phyloP scores from a whole-genome alignment of 116 monocot species.

The Posidonia oceanica region DNA sequence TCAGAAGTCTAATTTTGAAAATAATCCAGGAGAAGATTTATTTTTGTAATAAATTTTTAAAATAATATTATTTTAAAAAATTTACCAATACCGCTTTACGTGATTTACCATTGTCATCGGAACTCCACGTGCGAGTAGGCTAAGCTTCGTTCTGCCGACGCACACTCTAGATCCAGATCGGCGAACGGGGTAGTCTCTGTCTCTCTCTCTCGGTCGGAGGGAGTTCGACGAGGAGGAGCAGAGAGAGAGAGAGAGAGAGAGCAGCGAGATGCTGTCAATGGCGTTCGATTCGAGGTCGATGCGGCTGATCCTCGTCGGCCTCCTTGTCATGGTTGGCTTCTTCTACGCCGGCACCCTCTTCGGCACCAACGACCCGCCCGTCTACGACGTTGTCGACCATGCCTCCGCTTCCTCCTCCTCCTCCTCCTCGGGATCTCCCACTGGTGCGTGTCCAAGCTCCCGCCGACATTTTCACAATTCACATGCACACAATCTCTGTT shows the following conservation, averaged over 20 bases:
- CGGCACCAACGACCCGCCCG: constrained; percentile 20
- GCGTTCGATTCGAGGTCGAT: constrained; percentile 39
- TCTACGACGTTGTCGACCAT: constrained; percentile 10
- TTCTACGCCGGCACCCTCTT: constrained; percentile 87
- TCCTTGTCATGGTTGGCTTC: constrained; percentile 47
- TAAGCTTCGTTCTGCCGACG: no score
- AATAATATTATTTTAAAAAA: no score
- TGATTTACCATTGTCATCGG: no score
- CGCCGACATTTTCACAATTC: background rate
- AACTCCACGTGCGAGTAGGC: no score
- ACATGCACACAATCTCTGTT: background rate
- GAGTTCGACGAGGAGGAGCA: no score
- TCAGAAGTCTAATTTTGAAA: no score
- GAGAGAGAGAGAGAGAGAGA: background rate
- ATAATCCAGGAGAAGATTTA: no score
- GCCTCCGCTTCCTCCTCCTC: background rate
- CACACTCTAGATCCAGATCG: no score
- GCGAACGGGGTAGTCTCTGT: no score
- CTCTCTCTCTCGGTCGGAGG: no score
- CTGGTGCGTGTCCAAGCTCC: background rate
- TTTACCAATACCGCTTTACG: no score
- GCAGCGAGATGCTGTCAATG: constrained; percentile 15
- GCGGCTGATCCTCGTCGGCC: constrained; percentile 35
- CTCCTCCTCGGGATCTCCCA: background rate
- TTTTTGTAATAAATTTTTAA: no score